Percentiles rank a stretch among this genome's conserved stretches.
Evolutionary conservation across 441 rosid species (phyloP).

Genomic region (Gossypium schwendimanii): DNA sequence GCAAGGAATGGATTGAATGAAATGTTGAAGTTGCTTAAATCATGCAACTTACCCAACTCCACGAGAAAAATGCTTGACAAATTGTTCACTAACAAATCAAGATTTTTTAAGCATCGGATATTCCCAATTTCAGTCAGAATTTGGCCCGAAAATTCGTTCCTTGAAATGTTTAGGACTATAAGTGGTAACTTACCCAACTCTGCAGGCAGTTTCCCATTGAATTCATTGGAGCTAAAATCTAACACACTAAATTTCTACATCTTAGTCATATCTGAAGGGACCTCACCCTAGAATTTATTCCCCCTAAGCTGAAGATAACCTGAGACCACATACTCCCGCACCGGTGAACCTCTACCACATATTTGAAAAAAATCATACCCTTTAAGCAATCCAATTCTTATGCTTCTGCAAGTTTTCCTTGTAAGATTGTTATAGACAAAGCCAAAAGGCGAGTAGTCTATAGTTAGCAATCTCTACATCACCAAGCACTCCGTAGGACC

Average conservation of each 20-base stretch:
- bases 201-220: constrained; percentile 47
- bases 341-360: constrained; percentile 33
- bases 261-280: constrained; percentile 50
- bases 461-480: constrained; percentile 79
- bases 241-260: constrained; percentile 58
- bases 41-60: constrained; percentile 42
- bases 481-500: constrained; percentile 68
- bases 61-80: constrained; percentile 64
- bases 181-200: constrained; percentile 59
- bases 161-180: constrained; percentile 58
- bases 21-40: constrained; percentile 68
- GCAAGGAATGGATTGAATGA: constrained; percentile 65
- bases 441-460: constrained; percentile 66
- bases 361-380: constrained; percentile 63
- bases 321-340: constrained; percentile 34
- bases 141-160: constrained; percentile 49
- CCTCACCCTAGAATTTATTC: constrained; percentile 50
- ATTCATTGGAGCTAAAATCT: constrained; percentile 54
- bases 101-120: constrained; percentile 55
- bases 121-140: constrained; percentile 54
- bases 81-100: constrained; percentile 68
- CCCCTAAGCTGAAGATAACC: constrained; percentile 74
- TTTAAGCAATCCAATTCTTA: constrained; percentile 62
- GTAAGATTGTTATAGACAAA: constrained; percentile 54
- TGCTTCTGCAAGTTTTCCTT: constrained; percentile 56